Conservation (phyloP, 208 protist species). For the Wallacemonas sp. region DNA sequence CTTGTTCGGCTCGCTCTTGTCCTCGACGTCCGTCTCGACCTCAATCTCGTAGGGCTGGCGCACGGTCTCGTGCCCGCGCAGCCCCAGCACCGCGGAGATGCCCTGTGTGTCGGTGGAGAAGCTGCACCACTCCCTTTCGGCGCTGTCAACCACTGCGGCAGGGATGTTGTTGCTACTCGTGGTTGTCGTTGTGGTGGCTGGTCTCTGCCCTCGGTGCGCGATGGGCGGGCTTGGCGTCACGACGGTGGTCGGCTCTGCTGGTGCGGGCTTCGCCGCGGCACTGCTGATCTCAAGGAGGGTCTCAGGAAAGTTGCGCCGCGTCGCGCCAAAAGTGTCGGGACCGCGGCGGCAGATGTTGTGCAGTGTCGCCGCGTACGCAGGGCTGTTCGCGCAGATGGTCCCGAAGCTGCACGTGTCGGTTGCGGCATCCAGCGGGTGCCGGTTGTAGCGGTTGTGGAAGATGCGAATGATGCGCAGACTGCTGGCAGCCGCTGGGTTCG, state of each 20-base stretch:
- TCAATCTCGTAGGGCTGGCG: constrained; percentile 75
- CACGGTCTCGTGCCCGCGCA: constrained; percentile 54
- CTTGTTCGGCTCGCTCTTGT: constrained; percentile 23
- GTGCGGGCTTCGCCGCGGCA: neutral
- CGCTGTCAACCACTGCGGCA: neutral
- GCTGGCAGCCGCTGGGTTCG: neutral
- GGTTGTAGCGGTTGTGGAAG: constrained; percentile 16
- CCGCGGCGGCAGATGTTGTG: constrained; percentile 52
- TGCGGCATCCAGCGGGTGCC: constrained; percentile 4
- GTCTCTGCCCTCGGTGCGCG: too few species aligned
- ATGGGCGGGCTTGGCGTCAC: too few species aligned
- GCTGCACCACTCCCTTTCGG: constrained; percentile 5
- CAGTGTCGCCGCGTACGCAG: constrained; percentile 21
- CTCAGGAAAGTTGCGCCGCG: constrained; percentile 31
- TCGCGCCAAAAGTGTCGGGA: constrained; percentile 45
- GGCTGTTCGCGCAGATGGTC: constrained; percentile 13
- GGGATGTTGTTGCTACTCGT: neutral
- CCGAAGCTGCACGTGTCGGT: constrained; percentile 14
- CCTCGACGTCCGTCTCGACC: constrained; percentile 39
- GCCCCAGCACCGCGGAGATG: constrained; percentile 59
- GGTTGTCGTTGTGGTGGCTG: neutral
- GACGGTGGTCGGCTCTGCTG: too few species aligned
- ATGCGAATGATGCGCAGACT: constrained; percentile 13
- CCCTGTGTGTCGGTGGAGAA: constrained; percentile 46
- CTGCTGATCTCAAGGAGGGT: constrained; percentile 3